Evolutionary conservation across 1,139 yeast genomes (phyloP).

Genomic region (Nakaseomyces nivariensis): DNA sequence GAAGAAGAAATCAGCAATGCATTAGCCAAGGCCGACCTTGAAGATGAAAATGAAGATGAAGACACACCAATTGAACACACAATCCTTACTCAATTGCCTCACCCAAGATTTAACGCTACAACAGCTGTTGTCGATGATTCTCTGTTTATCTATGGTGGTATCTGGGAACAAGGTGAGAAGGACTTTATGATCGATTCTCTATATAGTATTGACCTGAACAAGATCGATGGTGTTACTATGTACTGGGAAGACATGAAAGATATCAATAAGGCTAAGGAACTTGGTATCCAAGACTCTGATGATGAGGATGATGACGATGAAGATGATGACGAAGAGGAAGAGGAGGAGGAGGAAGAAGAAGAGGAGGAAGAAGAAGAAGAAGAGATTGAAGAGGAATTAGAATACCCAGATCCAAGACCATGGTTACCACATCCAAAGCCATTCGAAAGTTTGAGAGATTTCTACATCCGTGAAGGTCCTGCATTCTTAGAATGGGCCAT

Average conservation of each 20-base stretch:
- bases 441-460: conserved; percentile 75
- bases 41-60: conserved; percentile 27
- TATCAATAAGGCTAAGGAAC: conserved; percentile 45
- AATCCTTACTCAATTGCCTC: conserved; percentile 58
- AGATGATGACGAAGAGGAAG: conserved; percentile 43
- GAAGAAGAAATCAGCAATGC: conserved; percentile 34
- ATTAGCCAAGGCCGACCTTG: conserved; percentile 28
- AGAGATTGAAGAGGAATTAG: conserved; percentile 44
- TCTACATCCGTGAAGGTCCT: conserved; percentile 80
- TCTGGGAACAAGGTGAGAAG: conserved; percentile 78
- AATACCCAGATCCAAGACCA: conserved; percentile 83
- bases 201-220: conserved; percentile 77
- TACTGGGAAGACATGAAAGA: conserved; percentile 80
- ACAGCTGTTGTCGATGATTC: conserved; percentile 80
- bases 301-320: conserved; percentile 56
- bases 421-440: conserved; percentile 97
- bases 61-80: conserved; percentile 34
- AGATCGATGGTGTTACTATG: conserved; percentile 77
- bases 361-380: conserved; percentile 55
- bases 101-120: conserved; percentile 79
- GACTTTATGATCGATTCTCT: conserved; percentile 79
- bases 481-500: conserved; percentile 88
- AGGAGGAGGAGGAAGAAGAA: conserved; percentile 41
- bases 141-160: conserved; percentile 84
- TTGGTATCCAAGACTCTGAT: conserved; percentile 49